phyloP scores from a whole-genome alignment of 257 asterid species.

The Knoxia roxburghii region DNA sequence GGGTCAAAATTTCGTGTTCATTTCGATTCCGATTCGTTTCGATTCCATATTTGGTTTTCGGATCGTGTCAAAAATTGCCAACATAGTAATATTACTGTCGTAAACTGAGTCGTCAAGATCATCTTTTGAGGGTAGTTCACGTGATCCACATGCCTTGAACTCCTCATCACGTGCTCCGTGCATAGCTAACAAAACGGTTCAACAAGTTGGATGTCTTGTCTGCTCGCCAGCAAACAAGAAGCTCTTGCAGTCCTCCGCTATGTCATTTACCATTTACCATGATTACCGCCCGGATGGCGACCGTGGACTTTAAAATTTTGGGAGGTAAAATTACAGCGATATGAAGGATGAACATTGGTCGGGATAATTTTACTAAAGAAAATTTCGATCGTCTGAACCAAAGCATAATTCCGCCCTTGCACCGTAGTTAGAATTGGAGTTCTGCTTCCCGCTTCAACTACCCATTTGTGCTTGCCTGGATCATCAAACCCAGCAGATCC shows the following conservation, averaged over 20 bases:
- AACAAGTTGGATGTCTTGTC: constrained; percentile 46
- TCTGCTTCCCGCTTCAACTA: background rate
- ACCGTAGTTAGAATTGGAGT: too few relatives aligned
- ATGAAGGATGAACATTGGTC: too few relatives aligned
- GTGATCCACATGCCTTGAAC: constrained; percentile 42
- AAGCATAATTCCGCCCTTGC: too few relatives aligned
- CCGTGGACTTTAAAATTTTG: too few relatives aligned
- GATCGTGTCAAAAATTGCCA: too few relatives aligned
- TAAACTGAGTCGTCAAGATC: constrained; percentile 36
- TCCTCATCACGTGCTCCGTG: constrained; percentile 48
- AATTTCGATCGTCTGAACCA: too few relatives aligned
- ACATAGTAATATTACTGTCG: constrained; percentile 26
- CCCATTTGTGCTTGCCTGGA: constrained; percentile 30
- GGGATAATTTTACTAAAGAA: too few relatives aligned
- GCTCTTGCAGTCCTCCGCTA: constrained; percentile 48
- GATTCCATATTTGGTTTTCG: too few relatives aligned
- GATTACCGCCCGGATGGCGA: constrained; percentile 10
- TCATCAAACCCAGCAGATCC: constrained; percentile 44
- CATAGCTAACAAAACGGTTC: constrained; percentile 47
- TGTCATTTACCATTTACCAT: constrained; percentile 40
- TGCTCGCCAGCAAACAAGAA: constrained; percentile 53
- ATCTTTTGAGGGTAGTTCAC: constrained; percentile 40
- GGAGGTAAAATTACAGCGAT: too few relatives aligned
- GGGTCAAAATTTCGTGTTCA: too few relatives aligned
- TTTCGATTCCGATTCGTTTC: too few relatives aligned